A percentile compares a stretch with the other conserved stretches of the same genome.
phyloP scores from a whole-genome alignment of 495 filamentous ascomycete genomes.

The Aspergillus nidulans region DNA sequence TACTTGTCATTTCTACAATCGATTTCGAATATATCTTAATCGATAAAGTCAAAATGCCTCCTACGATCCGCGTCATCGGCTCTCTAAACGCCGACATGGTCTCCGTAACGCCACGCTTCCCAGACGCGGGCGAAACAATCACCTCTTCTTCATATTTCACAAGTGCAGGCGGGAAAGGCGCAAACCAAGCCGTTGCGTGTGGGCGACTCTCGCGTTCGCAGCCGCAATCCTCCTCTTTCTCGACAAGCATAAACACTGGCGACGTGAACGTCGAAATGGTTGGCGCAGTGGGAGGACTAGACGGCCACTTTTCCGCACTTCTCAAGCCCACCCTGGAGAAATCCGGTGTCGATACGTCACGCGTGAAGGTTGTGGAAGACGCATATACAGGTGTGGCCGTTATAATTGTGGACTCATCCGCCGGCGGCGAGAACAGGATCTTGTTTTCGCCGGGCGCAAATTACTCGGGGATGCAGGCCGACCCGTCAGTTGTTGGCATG shows the following conservation, averaged over 20 bases:
- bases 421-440: slow-evolving; percentile 82
- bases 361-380: slow-evolving; percentile 44
- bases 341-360: slow-evolving; percentile 59
- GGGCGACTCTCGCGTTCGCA: slow-evolving; percentile 54
- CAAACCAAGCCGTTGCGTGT: slow-evolving; percentile 89
- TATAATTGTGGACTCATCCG: slow-evolving; percentile 76
- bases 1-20: no score
- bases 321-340: slow-evolving; percentile 43
- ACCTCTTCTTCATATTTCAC: slow-evolving; percentile 72
- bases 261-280: slow-evolving; percentile 70
- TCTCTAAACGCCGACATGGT: slow-evolving; percentile 93
- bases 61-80: slow-evolving; percentile 73
- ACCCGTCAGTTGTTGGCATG: slow-evolving; percentile 37
- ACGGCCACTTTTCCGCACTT: slow-evolving; percentile 38
- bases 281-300: slow-evolving; percentile 68
- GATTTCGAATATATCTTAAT: no score
- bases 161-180: slow-evolving; percentile 87
- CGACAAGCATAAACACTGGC: slow-evolving; percentile 17
- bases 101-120: slow-evolving; percentile 78
- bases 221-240: slow-evolving; percentile 15
- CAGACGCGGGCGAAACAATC: slow-evolving; percentile 80
- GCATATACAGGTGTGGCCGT: slow-evolving; percentile 74
- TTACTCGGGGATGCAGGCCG: slow-evolving; percentile 45
- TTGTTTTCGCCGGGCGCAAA: slow-evolving; percentile 80
- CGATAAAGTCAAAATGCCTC: slow-evolving; percentile 29